Base-by-base conservation (phyloP, 768 basidiomycete genomes). In the Xerocomellus amylosporus region DNA sequence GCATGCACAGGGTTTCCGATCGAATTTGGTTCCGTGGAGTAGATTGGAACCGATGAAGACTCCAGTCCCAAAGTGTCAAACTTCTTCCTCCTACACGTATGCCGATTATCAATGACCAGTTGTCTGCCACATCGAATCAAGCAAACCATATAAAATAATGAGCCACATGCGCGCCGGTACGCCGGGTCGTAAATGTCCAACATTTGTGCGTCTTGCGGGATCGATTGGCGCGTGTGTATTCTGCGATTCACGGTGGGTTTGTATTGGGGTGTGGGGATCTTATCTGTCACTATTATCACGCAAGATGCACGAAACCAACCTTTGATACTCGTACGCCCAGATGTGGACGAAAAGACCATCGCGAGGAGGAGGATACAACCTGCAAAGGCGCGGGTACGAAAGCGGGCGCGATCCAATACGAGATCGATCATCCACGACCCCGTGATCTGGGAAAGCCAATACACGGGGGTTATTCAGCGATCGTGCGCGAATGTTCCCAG, bases 41-140 rank as follows among this genome's bases (percentile, higher is more conserved):
- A 26, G 26, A 26, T 26, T 8, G 26, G 30, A 30, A 30, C 30
- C 30, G 8, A 30, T 2, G 30, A 30, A 30, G 30, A 9, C 30
- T 30, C 1, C 30, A 10, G 8, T 9, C 30, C 9, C 30, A 30
- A 30, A 30, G 30, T 30, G 30, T 10, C 30, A 30, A 30, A 30
- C 30, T 30, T 30, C 30, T 30, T 30, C 30, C 30, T 30, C 30
- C 10, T 9, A 9, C 9, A 10, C 9, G 7, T 30, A 30, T 8
- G 30, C 9, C 30, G 30, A 30, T 30, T 30, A 30, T 30, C 30
- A 28, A 2, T 10, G 30, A 9, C 30, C 7, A 5, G 28, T 82
- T 3, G 86, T 89, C 67, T 91, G 90, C 87, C 88, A 92, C 81
- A 88, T 85, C 0, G 90, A 76, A 59, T 92, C 89, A 42, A 90